Conservation (phyloP, 2,329 filamentous ascomycete genomes). For the Pleomassaria siparia region DNA sequence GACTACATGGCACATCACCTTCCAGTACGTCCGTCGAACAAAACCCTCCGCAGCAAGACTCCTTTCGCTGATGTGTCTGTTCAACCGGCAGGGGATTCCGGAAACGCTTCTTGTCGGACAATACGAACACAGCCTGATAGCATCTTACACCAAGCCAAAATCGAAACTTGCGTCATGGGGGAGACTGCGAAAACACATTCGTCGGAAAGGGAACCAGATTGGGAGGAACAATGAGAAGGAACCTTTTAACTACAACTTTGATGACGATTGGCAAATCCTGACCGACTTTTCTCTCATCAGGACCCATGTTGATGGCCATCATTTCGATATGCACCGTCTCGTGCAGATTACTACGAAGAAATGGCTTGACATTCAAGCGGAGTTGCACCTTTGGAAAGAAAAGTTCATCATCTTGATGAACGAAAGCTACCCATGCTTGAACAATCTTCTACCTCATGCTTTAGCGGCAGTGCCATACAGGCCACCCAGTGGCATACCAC, state of each 20-base stretch:
- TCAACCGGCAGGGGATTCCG: slow-evolving; percentile 45
- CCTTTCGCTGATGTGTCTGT: slow-evolving; percentile 50
- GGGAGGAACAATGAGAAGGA: not conserved
- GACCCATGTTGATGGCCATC: slow-evolving; percentile 1
- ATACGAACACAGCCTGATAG: not conserved
- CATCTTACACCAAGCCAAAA: not conserved
- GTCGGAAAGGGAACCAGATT: not conserved
- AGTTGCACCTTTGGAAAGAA: slow-evolving; percentile 27
- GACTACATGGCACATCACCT: slow-evolving; percentile 39
- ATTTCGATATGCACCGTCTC: slow-evolving; percentile 22
- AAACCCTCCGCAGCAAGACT: slow-evolving; percentile 40
- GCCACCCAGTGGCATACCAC: not conserved
- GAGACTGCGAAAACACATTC: not conserved
- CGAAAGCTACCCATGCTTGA: not conserved
- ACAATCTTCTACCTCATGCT: slow-evolving; percentile 26
- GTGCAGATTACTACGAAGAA: slow-evolving; percentile 19
- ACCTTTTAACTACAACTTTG: not conserved
- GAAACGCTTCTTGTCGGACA: slow-evolving; percentile 32
- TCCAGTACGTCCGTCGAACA: slow-evolving; percentile 37
- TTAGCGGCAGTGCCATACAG: not conserved
- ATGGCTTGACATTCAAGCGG: slow-evolving; percentile 21
- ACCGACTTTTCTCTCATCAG: slow-evolving; percentile 15
- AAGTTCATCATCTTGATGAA: slow-evolving; percentile 14
- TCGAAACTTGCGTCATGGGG: not conserved
- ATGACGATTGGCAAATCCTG: slow-evolving; percentile 7